Evolutionary conservation across 2,329 filamentous ascomycete species (phyloP).

Genomic region (Hypoxylon sp.): DNA sequence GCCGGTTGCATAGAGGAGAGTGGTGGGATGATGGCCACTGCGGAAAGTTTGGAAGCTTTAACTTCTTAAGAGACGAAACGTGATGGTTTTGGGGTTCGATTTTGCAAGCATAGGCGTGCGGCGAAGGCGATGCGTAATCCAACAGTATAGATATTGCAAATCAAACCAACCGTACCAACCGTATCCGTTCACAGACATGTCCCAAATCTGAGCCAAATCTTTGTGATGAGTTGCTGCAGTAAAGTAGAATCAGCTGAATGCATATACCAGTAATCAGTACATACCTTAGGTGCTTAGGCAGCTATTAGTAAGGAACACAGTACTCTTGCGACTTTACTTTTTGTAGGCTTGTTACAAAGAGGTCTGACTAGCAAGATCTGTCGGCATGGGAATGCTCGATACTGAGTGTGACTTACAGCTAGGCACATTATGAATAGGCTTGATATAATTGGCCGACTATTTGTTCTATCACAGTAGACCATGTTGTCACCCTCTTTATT

Average conservation of each 20-base stretch:
- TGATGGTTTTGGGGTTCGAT: slow-evolving; percentile 23
- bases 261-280: slow-evolving; percentile 5
- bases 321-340: not conserved
- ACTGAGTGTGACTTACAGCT: not conserved
- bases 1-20: slow-evolving; percentile 39
- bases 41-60: slow-evolving; percentile 35
- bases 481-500: not conserved
- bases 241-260: not conserved
- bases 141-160: slow-evolving; percentile 36
- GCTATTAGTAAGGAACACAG: not conserved
- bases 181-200: slow-evolving; percentile 13
- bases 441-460: slow-evolving; percentile 14
- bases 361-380: not conserved
- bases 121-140: slow-evolving; percentile 30
- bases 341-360: not conserved
- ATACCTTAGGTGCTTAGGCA: not conserved
- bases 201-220: slow-evolving; percentile 7
- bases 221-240: not conserved
- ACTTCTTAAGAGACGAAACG: slow-evolving; percentile 23
- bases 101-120: slow-evolving; percentile 34
- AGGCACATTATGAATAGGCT: not conserved
- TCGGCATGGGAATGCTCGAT: not conserved
- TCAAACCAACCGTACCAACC: slow-evolving; percentile 30
- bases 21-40: slow-evolving; percentile 33
- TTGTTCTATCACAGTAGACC: not conserved